These are phyloP conservation scores for Penicillium macrosclerotiorum DNA, from an alignment of 495 filamentous ascomycete genomes.

Conservation along the genomic window DNA sequence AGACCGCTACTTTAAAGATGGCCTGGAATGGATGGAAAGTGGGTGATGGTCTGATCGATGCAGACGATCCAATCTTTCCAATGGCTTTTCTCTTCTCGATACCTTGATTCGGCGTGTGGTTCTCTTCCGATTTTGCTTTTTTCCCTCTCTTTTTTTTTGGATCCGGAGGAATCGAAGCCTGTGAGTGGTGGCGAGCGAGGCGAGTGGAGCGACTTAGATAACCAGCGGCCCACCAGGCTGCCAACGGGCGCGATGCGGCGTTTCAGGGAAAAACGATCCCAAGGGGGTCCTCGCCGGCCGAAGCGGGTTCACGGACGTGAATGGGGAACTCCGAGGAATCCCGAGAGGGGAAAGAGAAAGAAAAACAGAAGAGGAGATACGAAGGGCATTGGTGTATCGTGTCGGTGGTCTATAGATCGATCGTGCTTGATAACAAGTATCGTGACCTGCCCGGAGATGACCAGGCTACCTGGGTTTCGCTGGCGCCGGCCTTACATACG, in stretches of 20 bases:
- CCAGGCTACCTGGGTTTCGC: too few relatives aligned
- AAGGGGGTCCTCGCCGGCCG: too few relatives aligned
- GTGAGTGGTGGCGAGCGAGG: slow-evolving; percentile 8
- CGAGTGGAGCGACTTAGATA: slow-evolving; percentile 6
- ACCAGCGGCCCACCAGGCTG: slow-evolving; percentile 2
- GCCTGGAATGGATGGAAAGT: not conserved
- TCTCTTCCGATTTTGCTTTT: slow-evolving; percentile 7
- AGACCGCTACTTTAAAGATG: slow-evolving; percentile 6
- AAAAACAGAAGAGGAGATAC: not conserved
- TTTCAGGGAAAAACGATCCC: slow-evolving; percentile 1
- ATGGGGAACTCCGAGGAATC: too few relatives aligned
- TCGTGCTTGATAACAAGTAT: too few relatives aligned
- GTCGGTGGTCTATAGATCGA: too few relatives aligned
- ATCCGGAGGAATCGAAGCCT: not conserved
- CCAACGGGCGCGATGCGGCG: not conserved
- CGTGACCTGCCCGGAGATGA: too few relatives aligned
- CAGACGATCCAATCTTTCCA: not conserved
- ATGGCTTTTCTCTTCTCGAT: slow-evolving; percentile 3
- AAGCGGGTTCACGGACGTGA: too few relatives aligned
- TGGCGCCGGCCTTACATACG: too few relatives aligned
- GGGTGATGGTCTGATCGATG: slow-evolving; percentile 8
- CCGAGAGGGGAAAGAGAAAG: not conserved
- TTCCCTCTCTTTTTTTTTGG: slow-evolving; percentile 5
- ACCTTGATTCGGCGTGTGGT: slow-evolving; percentile 8
- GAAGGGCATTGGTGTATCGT: too few relatives aligned